Conservation (phyloP, 352 stramenopile genomes). For the Globisporangium paroecandrum region DNA sequence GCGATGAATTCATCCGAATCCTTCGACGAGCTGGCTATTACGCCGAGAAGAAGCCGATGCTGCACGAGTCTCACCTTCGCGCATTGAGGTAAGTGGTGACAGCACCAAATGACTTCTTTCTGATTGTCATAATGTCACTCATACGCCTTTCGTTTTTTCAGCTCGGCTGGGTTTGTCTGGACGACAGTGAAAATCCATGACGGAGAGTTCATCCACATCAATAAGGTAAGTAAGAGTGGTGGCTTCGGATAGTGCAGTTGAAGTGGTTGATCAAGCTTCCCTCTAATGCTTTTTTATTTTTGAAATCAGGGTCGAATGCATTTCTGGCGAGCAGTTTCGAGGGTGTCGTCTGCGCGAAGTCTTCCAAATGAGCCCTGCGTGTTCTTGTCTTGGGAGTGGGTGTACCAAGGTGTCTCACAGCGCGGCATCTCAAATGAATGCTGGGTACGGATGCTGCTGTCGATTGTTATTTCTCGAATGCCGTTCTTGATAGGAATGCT, state of each 20-base stretch:
- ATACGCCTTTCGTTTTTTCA: constrained; percentile 15
- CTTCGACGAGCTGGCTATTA: constrained; percentile 63
- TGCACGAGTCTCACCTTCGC: constrained; percentile 71
- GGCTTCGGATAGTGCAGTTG: background rate
- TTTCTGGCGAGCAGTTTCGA: constrained; percentile 78
- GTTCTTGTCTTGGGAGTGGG: constrained; percentile 84
- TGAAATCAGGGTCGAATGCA: constrained; percentile 61
- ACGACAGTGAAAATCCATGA: constrained; percentile 72
- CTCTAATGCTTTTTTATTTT: background rate
- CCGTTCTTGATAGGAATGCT: background rate
- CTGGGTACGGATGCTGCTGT: constrained; percentile 38
- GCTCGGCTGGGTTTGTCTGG: constrained; percentile 65
- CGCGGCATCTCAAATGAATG: constrained; percentile 77
- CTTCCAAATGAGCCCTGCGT: constrained; percentile 44
- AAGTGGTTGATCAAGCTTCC: background rate
- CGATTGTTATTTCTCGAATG: background rate
- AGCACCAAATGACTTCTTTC: background rate
- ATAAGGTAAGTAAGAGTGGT: constrained; percentile 40
- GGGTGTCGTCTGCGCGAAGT: constrained; percentile 27
- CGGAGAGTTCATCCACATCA: constrained; percentile 82
- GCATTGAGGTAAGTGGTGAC: constrained; percentile 36
- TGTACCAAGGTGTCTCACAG: constrained; percentile 81
- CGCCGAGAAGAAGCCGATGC: constrained; percentile 56
- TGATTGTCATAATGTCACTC: background rate
- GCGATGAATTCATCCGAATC: constrained; percentile 58